Base-by-base conservation (phyloP, 108 stramenopile species). In the Pinguiococcus pyrenoidosus region DNA sequence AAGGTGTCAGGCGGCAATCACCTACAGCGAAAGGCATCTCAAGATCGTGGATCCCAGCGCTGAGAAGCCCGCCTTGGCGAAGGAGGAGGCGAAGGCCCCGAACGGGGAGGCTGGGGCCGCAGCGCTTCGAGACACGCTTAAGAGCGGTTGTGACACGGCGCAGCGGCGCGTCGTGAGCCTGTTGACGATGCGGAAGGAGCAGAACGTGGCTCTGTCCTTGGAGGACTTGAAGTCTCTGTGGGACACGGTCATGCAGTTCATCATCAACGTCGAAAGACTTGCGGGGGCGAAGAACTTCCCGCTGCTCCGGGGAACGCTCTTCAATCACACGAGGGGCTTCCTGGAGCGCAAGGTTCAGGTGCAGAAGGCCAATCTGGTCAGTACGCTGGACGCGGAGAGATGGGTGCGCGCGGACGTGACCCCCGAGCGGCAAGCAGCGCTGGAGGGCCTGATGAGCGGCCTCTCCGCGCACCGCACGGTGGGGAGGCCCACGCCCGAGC, bases 321-420 rank as follows among this genome's bases (percentile, higher is more conserved):
- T 81, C 10, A 72, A 77, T 3, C 86, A 88, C 43, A 83, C 83
- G 3, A 84, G 83, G 66, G 75, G 74, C 10, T 88, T 83, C 61
- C 62, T 88, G 21, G 83, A 84, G 49, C 53, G 83, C 43, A 78
- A 72, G 48, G 83, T 84, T 53, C 80, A 84, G 62, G 56, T 70
- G 28, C 83, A 84, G 36, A 88, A 84, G 86, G 72, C 80, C 37
- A 54, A 69, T 4, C 48, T 88, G 40, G 86, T 74, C 4, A 75
- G 80, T n/a, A 78, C 83, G 2, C 61, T 88, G 21, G 86, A 88
- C 68, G 74, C 78, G 17, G 86, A 88, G 58, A 67, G 76, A 39
- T 88, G 84, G 84, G 59, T 70, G 13, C 81, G 88, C 52, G 87
- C 81, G 51, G 85, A 83, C 61, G 92, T 68, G 7, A 18, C 54